phyloP scores from a whole-genome alignment of 2,329 filamentous ascomycete species.

The Phyllosticta ampelicida region DNA sequence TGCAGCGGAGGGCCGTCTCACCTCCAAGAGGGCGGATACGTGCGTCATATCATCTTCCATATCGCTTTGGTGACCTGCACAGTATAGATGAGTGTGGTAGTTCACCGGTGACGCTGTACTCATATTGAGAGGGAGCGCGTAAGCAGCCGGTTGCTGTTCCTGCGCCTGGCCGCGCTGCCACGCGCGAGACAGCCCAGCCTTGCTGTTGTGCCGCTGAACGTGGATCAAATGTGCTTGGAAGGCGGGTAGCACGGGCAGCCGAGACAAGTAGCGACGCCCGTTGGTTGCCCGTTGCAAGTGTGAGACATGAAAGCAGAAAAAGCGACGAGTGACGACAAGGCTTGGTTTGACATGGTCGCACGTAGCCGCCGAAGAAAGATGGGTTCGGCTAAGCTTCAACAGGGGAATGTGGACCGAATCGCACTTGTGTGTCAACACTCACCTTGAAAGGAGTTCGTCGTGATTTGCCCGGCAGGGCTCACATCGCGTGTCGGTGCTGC shows the following conservation, averaged over 20 bases:
- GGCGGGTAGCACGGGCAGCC: background rate
- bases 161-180: background rate
- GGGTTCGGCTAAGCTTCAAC: background rate
- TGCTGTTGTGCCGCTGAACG: background rate
- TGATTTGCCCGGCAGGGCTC: background rate
- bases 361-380: background rate
- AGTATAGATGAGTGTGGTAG: background rate
- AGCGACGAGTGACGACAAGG: background rate
- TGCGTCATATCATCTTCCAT: background rate
- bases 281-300: background rate
- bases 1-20: background rate
- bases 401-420: background rate
- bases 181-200: background rate
- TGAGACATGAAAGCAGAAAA: background rate
- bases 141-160: background rate
- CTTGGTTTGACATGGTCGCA: background rate
- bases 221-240: background rate
- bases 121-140: background rate
- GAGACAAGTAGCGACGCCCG: background rate
- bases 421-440: background rate
- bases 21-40: background rate
- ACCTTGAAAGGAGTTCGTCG: background rate
- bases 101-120: background rate
- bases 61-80: background rate
- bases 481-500: background rate